These are phyloP conservation scores for Austroboletus niveus DNA, from an alignment of 1,284 basidiomycete genomes.

Conservation along the genomic window DNA sequence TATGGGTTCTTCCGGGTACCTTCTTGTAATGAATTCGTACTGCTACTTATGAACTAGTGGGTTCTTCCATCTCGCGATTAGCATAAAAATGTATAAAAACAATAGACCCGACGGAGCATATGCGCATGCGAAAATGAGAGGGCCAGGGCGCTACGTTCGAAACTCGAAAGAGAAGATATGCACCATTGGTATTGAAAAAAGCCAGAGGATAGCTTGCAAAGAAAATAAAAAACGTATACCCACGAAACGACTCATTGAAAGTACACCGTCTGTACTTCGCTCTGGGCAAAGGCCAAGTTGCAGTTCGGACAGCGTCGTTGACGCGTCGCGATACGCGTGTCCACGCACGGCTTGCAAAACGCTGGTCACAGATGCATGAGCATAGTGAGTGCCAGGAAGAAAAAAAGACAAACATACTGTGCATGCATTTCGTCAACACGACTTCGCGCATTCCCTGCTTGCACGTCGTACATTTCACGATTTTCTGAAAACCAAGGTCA, in stretches of 20 bases:
- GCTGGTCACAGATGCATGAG: conserved; percentile 43
- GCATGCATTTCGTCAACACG: conserved; percentile 92
- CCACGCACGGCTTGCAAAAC: conserved; percentile 89
- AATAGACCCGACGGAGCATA: too few relatives aligned
- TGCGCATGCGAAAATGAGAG: too few relatives aligned
- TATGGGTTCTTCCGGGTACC: too few relatives aligned
- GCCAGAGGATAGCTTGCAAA: too few relatives aligned
- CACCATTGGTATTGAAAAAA: too few relatives aligned
- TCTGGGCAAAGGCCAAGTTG: conserved; percentile 79
- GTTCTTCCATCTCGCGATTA: too few relatives aligned
- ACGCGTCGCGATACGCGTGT: conserved; percentile 83
- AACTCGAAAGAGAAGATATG: too few relatives aligned
- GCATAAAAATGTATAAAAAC: too few relatives aligned
- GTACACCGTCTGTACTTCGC: conserved; percentile 85
- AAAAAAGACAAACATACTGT: conserved; percentile 57
- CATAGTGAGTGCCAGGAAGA: conserved; percentile 1
- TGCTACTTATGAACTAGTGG: too few relatives aligned
- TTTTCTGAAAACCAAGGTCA: conserved; percentile 47
- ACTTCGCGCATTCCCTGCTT: conserved; percentile 81
- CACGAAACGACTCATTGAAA: conserved; percentile 57
- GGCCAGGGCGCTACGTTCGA: too few relatives aligned
- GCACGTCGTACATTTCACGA: conserved; percentile 94
- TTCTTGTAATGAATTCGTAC: too few relatives aligned
- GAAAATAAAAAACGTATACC: too few relatives aligned
- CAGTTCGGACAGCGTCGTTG: conserved; percentile 97